Evolutionary conservation across 2,329 filamentous ascomycete species (phyloP).

Genomic region (Colletotrichum costaricense): DNA sequence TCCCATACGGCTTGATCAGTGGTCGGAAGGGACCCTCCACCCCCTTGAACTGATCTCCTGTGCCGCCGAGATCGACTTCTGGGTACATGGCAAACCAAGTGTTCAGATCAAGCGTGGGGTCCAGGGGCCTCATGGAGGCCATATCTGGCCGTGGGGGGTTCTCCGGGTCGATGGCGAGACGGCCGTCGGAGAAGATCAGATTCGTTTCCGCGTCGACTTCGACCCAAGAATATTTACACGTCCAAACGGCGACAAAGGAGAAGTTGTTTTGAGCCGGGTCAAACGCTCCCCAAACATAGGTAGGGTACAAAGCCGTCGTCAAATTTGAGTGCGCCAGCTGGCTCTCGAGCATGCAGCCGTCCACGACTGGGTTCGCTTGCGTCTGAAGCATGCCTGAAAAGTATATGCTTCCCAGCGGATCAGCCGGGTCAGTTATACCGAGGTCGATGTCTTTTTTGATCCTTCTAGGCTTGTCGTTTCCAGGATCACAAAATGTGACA

Average conservation of each 20-base stretch:
- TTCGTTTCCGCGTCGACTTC: constrained; percentile 13
- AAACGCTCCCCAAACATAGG: constrained; percentile 2
- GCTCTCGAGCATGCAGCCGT: too few species aligned
- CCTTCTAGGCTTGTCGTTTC: too few species aligned
- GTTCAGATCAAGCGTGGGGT: not conserved
- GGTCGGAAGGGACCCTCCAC: not conserved
- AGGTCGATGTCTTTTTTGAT: too few species aligned
- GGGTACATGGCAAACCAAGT: too few species aligned
- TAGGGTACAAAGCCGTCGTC: not conserved
- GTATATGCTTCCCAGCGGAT: too few species aligned
- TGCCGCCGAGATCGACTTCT: too few species aligned
- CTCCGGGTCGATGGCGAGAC: constrained; percentile 8
- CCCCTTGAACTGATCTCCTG: not conserved
- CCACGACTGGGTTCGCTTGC: too few species aligned
- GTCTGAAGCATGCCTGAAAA: too few species aligned
- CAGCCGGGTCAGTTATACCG: too few species aligned
- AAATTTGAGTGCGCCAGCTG: not conserved
- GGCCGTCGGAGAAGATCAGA: not conserved
- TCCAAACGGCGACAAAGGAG: not conserved
- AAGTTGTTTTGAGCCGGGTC: not conserved
- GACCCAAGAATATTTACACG: constrained; percentile 15
- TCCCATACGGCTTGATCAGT: not conserved
- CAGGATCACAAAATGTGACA: too few species aligned
- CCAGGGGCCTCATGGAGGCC: not conserved
- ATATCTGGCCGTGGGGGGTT: constrained; percentile 7